Base-by-base conservation (phyloP, 2,329 filamentous ascomycete genomes). In the Paracorniculantispora psalliotae region DNA sequence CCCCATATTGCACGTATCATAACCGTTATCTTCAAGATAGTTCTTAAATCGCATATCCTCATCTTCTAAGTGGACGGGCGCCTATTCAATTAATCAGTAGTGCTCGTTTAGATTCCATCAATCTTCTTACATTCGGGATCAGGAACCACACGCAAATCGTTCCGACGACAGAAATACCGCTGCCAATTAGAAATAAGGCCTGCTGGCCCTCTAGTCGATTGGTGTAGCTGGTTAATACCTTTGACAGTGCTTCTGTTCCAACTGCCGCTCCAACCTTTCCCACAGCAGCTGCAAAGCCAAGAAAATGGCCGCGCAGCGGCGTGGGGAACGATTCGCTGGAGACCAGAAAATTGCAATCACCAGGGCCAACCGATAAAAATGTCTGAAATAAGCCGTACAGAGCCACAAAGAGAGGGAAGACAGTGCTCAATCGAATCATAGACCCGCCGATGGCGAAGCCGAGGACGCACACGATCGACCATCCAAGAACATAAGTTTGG, bases 11-110 rank as follows among this genome's bases (percentile, higher is more conserved):
- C 53, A 63, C 0, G 64, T 65, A 25, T 65, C 63, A 19, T 67
- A 64, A 3, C 62, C 63, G 21, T 63, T 63, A 2, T 61, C 57
- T 28, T 64, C 62, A 1, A 67, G 57, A 10, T 63, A 66, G 0
- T 60, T 59, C 25, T 61, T 62, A 51, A 67, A 67, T 2, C 62
- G 60, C 12, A 61, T 37, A 41, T 67, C 64, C 12, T 65, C 63
- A 10, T 67, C 64, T 21, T 66, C 65, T 3, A 65, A 49, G 10
- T 61, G 49, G 13, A 62, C 61, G 2, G 65, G 64, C 4, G 63
- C 62, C 62, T 65, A n/a, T 10, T 35, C 4, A 3, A 13, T 23
- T 7, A 21, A 17, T 50, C n/a, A n/a, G n/a, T 37, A 50, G 47
- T 12, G n/a, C 19, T 51, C 7, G n/a, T 25, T 4, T 19, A 10